Evolutionary conservation across 2,329 filamentous ascomycete genomes (phyloP), one percentile per base, ranked within the genome.

Genomic region (Penicillium thymicola): DNA sequence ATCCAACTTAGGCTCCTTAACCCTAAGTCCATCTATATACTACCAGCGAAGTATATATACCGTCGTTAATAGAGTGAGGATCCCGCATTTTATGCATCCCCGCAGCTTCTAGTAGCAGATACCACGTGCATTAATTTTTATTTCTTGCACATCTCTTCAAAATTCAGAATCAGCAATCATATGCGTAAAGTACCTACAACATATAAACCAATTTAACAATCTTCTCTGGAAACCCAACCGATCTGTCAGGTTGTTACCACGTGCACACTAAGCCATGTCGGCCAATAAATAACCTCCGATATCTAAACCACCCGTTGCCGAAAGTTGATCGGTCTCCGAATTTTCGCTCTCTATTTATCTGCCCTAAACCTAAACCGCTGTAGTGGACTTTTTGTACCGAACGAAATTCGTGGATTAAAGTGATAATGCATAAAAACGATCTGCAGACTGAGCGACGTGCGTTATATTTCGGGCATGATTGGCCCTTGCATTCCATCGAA

Each of bases 251-350:
- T 30, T 44, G 28, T 11, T 18, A 21, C 18, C 51, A 54, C 51
- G 51, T 54, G 51, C 32, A 23, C 43, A n/a, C 42, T 32, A 47
- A 47, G 21, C 14, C 10, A 27, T 10, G n/a, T 27, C 50, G 34
- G 32, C 32, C 51, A 41, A 32, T 48, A 38, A 7, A 14, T 16
- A 32, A 27, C 18, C 16, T 41, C 51, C 36, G 51, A 47, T n/a
- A 18, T 40, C 34, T 10, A 36, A 21, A 32, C 18, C n/a, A 23
- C 42, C 25, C 34, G 23, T 32, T 10, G 16, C 51, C 43, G n/a
- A 48, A 54, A 54, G 36, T 30, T 48, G 44, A 21, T 18, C 43
- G 2, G 41, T 54, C 34, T 34, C 51, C 43, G 51, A 54, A 28
- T 11, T 37, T 37, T 52, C 23, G 14, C 30, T 25, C 18, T 46